These are phyloP conservation scores for Fusarium buxicola DNA, from an alignment of 2,329 filamentous ascomycete species.

Conservation along the genomic window DNA sequence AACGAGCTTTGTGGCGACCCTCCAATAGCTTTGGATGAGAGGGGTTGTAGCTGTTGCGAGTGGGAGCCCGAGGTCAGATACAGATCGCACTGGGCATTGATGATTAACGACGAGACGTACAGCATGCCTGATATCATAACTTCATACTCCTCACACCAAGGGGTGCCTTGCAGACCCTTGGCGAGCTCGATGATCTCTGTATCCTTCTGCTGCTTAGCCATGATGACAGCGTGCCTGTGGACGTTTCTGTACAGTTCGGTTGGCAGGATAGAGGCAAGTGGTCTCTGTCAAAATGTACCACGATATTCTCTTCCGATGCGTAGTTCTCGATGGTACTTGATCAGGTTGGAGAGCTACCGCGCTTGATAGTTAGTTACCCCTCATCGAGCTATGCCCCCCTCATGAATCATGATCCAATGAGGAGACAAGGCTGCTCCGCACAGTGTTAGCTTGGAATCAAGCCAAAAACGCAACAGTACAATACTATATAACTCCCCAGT, in stretches of 20 bases:
- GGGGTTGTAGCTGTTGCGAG: constrained; percentile 38
- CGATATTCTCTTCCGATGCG: no score
- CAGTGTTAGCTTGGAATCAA: background rate
- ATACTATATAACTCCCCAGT: no score
- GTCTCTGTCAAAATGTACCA: background rate
- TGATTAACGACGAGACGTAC: constrained; percentile 4
- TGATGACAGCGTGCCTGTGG: constrained; percentile 1
- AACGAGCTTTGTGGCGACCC: constrained; percentile 39
- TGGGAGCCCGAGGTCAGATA: background rate
- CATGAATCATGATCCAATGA: background rate
- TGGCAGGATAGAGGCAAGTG: background rate
- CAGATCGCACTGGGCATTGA: fast-evolving
- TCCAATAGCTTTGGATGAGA: constrained; percentile 28
- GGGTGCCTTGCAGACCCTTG: constrained; percentile 29
- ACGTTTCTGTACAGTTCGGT: background rate
- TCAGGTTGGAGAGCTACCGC: no score
- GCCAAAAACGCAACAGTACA: no score
- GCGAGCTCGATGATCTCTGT: constrained; percentile 39
- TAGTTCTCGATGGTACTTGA: no score
- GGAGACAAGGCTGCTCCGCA: background rate
- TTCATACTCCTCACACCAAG: constrained; percentile 44
- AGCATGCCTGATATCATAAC: constrained; percentile 47
- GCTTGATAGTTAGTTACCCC: no score
- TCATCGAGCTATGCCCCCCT: no score
- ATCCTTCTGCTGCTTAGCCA: constrained; percentile 39